These are phyloP conservation scores for Pythium aquatile DNA, from an alignment of 352 stramenopile genomes.

Conservation along the genomic window DNA sequence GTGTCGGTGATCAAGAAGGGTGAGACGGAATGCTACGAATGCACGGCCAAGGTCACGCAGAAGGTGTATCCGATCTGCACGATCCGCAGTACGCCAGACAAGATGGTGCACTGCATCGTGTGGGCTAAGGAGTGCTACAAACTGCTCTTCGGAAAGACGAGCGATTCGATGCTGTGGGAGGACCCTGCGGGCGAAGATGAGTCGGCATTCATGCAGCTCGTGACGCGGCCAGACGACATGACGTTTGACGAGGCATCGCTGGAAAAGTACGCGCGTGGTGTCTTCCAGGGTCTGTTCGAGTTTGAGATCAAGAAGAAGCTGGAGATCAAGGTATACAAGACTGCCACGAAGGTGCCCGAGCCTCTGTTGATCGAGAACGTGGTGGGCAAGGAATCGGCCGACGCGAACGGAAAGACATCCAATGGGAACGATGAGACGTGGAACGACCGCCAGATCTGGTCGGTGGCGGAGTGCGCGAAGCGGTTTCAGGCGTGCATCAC, in stretches of 20 bases:
- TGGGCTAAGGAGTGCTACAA: conserved; percentile 95
- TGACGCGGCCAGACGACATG: conserved; percentile 48
- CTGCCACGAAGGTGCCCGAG: conserved; percentile 87
- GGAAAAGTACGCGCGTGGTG: conserved; percentile 57
- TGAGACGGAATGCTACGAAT: conserved; percentile 99
- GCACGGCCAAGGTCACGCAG: conserved; percentile 91
- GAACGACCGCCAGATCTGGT: conserved; percentile 88
- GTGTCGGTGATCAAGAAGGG: conserved; percentile 97
- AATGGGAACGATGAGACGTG: conserved; percentile 40
- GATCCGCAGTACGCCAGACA: conserved; percentile 98
- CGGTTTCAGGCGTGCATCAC: conserved; percentile 82
- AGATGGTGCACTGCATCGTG: conserved; percentile 99
- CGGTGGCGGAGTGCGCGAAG: conserved; percentile 79
- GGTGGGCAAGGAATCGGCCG: conserved; percentile 10
- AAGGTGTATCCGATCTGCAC: conserved; percentile 99
- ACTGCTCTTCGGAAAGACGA: conserved; percentile 79
- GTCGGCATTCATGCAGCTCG: conserved; percentile 82
- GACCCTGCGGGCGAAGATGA: conserved; percentile 75
- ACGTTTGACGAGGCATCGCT: conserved; percentile 42
- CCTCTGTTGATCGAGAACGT: conserved; percentile 69
- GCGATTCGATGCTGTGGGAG: conserved; percentile 96
- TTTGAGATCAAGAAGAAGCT: conserved; percentile 96
- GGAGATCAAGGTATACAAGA: conserved; percentile 97
- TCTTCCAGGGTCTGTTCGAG: conserved; percentile 92
- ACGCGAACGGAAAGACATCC: conserved; percentile 15